These are phyloP conservation scores for Adiantum capillusveneris DNA, from an alignment of 75 land plant genomes.

Conservation along the genomic window DNA sequence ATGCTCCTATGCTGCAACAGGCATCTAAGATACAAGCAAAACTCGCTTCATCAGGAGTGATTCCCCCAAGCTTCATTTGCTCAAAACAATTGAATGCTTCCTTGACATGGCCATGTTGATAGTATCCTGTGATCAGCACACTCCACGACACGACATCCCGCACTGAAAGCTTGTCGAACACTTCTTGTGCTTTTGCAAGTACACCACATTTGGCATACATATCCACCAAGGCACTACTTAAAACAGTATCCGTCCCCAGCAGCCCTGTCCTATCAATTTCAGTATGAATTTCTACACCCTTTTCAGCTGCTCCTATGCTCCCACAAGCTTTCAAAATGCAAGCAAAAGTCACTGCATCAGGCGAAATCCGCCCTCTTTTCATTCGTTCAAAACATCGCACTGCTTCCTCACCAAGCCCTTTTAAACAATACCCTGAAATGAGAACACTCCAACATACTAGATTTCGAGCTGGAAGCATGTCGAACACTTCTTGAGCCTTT, in stretches of 20 bases:
- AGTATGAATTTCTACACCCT: conserved; percentile 12
- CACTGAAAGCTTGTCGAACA: conserved; percentile 1
- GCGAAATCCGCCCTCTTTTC: conserved; percentile 15
- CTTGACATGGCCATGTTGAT: conserved; percentile 10
- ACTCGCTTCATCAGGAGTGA: conserved; percentile 2
- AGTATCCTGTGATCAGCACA: conserved; percentile 20
- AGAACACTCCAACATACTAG: conserved; percentile 22
- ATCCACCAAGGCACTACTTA: conserved; percentile 8
- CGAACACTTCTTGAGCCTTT: conserved; percentile 10
- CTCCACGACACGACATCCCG: conserved; percentile 22
- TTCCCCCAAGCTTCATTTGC: conserved; percentile 13
- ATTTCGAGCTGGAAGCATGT: conserved; percentile 3
- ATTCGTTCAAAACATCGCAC: conserved; percentile 11
- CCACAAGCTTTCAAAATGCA: conserved; percentile 12
- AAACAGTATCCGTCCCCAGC: not conserved
- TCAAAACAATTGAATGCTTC: conserved; percentile 18
- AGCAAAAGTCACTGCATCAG: conserved; percentile 12
- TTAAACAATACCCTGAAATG: conserved; percentile 22
- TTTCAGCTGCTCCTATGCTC: conserved; percentile 5
- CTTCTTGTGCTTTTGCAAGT: not conserved
- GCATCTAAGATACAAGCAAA: conserved; percentile 6
- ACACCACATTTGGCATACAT: conserved; percentile 21
- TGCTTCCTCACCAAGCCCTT: conserved; percentile 17
- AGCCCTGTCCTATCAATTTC: not conserved
- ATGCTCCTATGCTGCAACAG: not conserved